Conservation (phyloP, 306 rosid genomes). For the Trifolium dubium region DNA sequence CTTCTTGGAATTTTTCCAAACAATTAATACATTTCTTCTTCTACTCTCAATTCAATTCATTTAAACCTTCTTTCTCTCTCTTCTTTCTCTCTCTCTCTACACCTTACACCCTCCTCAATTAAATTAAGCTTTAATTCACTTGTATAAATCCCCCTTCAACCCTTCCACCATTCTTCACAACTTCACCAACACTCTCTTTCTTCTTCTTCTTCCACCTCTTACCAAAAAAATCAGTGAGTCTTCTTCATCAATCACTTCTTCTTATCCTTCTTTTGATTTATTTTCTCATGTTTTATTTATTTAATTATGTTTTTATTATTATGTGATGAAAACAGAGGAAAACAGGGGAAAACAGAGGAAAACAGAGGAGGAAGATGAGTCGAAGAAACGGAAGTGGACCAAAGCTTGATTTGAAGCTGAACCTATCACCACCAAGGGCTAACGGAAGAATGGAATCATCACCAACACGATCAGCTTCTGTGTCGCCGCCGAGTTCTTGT, state of each 20-base stretch:
- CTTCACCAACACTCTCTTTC: background rate
- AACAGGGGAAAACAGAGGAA: background rate
- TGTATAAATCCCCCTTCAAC: slow-evolving; percentile 58
- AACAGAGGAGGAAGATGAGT: slow-evolving; percentile 61
- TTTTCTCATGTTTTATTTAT: background rate
- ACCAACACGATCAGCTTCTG: slow-evolving; percentile 71
- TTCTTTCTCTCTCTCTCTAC: slow-evolving; percentile 21
- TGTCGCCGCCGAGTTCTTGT: slow-evolving; percentile 88
- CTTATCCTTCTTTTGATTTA: background rate
- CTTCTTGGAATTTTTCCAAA: slow-evolving; percentile 69
- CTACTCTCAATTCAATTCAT: slow-evolving; percentile 64
- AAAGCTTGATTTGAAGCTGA: slow-evolving; percentile 88
- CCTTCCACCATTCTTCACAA: slow-evolving; percentile 50
- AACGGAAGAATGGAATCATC: slow-evolving; percentile 59
- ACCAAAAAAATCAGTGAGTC: background rate
- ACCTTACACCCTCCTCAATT: slow-evolving; percentile 63
- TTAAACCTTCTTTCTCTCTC: slow-evolving; percentile 43
- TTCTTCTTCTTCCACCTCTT: background rate
- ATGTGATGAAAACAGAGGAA: slow-evolving; percentile 12
- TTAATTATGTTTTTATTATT: background rate
- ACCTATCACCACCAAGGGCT: slow-evolving; percentile 83
- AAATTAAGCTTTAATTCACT: slow-evolving; percentile 71
- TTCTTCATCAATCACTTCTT: background rate
- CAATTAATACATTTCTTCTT: slow-evolving; percentile 85
- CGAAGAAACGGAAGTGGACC: slow-evolving; percentile 70